Evolutionary conservation across 306 rosid genomes (phyloP), one percentile per base, ranked within the genome.

Genomic region (Comarum palustre): DNA sequence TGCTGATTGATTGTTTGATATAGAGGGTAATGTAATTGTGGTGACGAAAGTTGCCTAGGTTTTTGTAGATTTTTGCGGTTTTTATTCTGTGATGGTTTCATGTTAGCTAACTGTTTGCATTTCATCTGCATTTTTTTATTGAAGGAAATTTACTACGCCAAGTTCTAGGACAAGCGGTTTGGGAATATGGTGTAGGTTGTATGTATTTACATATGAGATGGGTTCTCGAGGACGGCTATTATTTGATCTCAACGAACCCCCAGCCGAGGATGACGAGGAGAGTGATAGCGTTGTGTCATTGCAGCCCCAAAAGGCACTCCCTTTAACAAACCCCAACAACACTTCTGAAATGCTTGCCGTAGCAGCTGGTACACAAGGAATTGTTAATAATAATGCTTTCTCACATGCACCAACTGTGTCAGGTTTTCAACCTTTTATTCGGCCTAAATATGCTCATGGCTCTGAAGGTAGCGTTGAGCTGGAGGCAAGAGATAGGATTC

Each of bases 241-340:
- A 76, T 91, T 94, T 91, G 99, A 94, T 86, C 99, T 94, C 87
- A 94, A 94, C 63, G 97, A 91, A 85, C 95, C 93, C 77, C 96
- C 99, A 72, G 74, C 82, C 2, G 97, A 89, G 83, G 97, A 94
- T 84, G 84, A 77, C 75, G 96, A 81, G 55, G 98, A 88, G 79
- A 84, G 73, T 51, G 88, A 86, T 27, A 79, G 81, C 47, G 31
- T 62, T 69, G 39, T 75, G 73, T 22, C 80, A 58, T 65, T 86
- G 55, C 95, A 84, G 91, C 97, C 87, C 29, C 94, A 85, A 75
- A 91, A 83, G 87, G 79, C 93, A 14, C 87, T 80, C 43, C 95
- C 90, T 63, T 84, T 90, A 59, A 61, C 94, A 64, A 89, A 73
- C 73, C 60, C 89, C 64, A 71, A 82, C 64, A 71, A 82, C 8